Percentiles rank a stretch among this genome's conserved stretches.
These are phyloP conservation scores for Dactylorhiza incarnata DNA, from an alignment of 106 monocot species.

Conservation along the genomic window DNA sequence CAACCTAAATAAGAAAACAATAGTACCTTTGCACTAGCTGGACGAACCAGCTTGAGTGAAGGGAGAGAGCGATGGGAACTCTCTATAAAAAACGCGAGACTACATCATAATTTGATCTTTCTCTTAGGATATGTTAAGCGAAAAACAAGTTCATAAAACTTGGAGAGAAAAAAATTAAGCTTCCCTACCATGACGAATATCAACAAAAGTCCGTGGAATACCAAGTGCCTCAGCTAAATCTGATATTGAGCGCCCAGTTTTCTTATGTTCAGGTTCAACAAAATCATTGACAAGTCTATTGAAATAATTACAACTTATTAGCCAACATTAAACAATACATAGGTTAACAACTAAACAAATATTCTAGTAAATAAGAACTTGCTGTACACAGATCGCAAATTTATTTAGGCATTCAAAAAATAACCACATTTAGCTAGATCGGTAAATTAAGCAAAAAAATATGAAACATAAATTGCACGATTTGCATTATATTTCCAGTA, in stretches of 20 bases:
- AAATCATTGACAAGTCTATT: slow-evolving; percentile 82
- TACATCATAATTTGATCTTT: neutral
- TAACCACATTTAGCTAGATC: neutral
- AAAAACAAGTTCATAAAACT: neutral
- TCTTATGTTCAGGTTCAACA: slow-evolving; percentile 63
- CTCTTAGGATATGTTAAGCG: neutral
- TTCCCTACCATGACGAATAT: slow-evolving; percentile 87
- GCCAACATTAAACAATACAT: neutral
- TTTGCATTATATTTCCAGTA: neutral
- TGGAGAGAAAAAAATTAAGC: slow-evolving; percentile 2
- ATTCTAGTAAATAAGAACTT: neutral
- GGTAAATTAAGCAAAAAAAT: neutral
- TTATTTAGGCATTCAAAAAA: neutral
- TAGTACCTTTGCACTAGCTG: slow-evolving; percentile 55
- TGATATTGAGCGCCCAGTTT: slow-evolving; percentile 69
- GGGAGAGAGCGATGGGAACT: slow-evolving; percentile 83
- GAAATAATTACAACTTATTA: neutral
- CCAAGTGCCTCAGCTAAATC: slow-evolving; percentile 73
- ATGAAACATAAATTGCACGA: neutral
- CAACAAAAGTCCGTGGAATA: slow-evolving; percentile 78
- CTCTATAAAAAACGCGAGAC: slow-evolving; percentile 33
- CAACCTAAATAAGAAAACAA: neutral
- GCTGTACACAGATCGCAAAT: neutral
- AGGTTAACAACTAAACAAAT: neutral
- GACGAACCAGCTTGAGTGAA: slow-evolving; percentile 66